These are phyloP conservation scores for Cutaneotrichosporon dermatis DNA, from an alignment of 1,284 basidiomycete genomes.

Conservation along the genomic window DNA sequence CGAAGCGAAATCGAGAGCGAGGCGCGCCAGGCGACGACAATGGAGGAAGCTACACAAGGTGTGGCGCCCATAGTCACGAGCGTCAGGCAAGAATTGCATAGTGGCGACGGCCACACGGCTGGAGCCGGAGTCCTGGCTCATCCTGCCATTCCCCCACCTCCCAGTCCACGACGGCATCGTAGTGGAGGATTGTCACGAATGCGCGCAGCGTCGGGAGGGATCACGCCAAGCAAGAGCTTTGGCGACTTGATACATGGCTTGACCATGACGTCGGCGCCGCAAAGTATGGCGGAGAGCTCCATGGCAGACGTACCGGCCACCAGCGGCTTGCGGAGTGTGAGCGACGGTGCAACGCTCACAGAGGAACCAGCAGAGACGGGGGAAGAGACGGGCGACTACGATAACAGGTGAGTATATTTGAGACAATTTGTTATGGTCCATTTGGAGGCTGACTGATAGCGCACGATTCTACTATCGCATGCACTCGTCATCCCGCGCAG, in stretches of 20 bases:
- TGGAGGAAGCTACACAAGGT: too few species aligned
- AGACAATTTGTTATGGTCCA: slow-evolving; percentile 1
- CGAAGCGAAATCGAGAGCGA: too few species aligned
- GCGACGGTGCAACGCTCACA: background rate
- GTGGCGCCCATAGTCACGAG: background rate
- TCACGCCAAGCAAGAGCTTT: slow-evolving; percentile 33
- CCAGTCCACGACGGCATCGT: slow-evolving; percentile 40
- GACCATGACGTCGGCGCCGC: slow-evolving; percentile 8
- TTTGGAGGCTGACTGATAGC: slow-evolving; percentile 19
- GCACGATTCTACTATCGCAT: slow-evolving; percentile 47
- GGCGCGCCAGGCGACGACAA: too few species aligned
- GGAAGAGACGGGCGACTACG: slow-evolving; percentile 25
- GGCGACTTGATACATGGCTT: slow-evolving; percentile 29
- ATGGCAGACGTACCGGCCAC: background rate
- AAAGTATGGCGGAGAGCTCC: background rate
- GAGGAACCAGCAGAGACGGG: slow-evolving; percentile 4
- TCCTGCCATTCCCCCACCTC: slow-evolving; percentile 35
- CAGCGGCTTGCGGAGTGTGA: background rate
- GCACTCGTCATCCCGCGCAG: slow-evolving; percentile 29
- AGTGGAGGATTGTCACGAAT: slow-evolving; percentile 34
- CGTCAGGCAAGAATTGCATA: background rate
- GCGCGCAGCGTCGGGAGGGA: slow-evolving; percentile 30
- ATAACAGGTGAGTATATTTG: slow-evolving; percentile 37
- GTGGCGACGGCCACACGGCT: slow-evolving; percentile 1
- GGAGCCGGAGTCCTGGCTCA: background rate